A percentile compares a stretch with the other conserved stretches of the same genome.
Evolutionary conservation across 257 asterid species (phyloP).

Genomic region (Przewalskia tangutica): DNA sequence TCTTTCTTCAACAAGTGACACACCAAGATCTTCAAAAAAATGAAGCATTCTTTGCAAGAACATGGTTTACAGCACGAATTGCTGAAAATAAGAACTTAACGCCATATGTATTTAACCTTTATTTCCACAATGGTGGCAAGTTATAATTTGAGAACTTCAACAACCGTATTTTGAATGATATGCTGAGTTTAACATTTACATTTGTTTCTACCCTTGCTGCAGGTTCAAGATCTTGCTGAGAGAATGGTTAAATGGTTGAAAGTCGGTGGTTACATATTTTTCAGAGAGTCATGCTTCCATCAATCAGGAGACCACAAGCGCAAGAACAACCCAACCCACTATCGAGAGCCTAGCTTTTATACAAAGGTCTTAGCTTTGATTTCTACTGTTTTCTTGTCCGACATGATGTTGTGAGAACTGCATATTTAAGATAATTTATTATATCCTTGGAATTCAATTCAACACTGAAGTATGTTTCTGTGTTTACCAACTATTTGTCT

Average conservation of each 20-base stretch:
- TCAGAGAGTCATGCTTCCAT: slow-evolving; percentile 96
- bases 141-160: background rate
- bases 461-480: background rate
- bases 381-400: background rate
- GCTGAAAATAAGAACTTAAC: too few species aligned
- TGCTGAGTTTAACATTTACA: background rate
- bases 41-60: background rate
- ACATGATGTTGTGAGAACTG: background rate
- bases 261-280: slow-evolving; percentile 88
- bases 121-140: background rate
- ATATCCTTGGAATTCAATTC: background rate
- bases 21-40: background rate
- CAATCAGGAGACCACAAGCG: slow-evolving; percentile 93
- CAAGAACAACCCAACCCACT: slow-evolving; percentile 82
- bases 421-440: background rate
- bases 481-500: background rate
- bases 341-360: slow-evolving; percentile 90
- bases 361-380: slow-evolving; percentile 50
- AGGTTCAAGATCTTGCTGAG: slow-evolving; percentile 66
- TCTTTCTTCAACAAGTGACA: background rate
- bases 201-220: slow-evolving; percentile 11
- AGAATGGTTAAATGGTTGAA: slow-evolving; percentile 85
- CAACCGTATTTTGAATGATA: background rate
- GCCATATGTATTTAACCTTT: background rate
- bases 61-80: background rate